Evolutionary conservation across 1,284 basidiomycete species (phyloP).

Genomic region (Hemileia vastatrix): DNA sequence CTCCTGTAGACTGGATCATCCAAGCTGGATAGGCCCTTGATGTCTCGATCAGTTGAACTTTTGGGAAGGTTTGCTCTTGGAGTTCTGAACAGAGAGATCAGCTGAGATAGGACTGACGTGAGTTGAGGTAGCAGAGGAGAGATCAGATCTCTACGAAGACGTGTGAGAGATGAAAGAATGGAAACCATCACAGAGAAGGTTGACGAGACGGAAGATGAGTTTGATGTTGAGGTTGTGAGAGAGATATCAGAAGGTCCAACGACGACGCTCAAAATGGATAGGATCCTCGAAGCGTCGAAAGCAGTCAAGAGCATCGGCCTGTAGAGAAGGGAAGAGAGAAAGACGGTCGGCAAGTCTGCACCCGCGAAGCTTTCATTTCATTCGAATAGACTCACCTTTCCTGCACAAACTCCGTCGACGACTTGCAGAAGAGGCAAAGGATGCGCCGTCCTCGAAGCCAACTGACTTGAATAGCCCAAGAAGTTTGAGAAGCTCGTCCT

Average conservation of each 20-base stretch:
- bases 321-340: not conserved
- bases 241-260: not conserved
- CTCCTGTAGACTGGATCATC: no score
- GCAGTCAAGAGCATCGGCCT: not conserved
- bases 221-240: not conserved
- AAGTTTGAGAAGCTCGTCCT: no score
- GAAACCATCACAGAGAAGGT: not conserved
- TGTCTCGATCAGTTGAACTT: no score
- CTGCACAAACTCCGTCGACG: not conserved
- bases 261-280: not conserved
- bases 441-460: no score
- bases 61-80: no score
- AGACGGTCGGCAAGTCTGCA: not conserved
- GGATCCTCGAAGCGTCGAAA: not conserved
- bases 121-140: no score
- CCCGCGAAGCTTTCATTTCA: not conserved
- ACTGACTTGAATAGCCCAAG: no score
- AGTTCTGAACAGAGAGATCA: no score
- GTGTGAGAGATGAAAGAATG: no score
- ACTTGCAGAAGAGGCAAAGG: not conserved
- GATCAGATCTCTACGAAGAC: no score
- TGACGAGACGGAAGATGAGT: not conserved
- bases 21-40: no score
- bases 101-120: no score
- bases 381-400: not conserved